These are phyloP conservation scores for Brasilioporus rufonigricans DNA, from an alignment of 768 basidiomycete genomes.

Conservation along the genomic window DNA sequence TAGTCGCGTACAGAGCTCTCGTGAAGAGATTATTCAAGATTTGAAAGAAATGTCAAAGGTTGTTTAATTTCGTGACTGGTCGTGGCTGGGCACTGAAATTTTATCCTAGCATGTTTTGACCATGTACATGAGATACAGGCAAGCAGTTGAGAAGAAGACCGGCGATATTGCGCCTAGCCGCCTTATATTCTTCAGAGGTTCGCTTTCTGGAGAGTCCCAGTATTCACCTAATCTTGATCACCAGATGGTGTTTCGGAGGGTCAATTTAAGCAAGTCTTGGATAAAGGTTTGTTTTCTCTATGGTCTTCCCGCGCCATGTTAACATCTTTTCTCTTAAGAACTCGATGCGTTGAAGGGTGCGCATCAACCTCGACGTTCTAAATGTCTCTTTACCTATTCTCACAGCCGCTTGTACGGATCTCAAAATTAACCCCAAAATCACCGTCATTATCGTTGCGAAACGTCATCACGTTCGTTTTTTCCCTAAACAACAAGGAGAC, in stretches of 20 bases:
- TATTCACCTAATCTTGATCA: slow-evolving; percentile 1
- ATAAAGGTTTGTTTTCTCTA: slow-evolving; percentile 43
- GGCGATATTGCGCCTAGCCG: slow-evolving; percentile 52
- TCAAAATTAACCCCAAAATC: slow-evolving; percentile 61
- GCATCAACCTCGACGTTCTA: slow-evolving; percentile 4
- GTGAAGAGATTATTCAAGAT: slow-evolving; percentile 77
- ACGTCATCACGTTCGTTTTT: slow-evolving; percentile 46
- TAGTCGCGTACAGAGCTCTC: slow-evolving; percentile 62
- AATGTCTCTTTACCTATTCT: slow-evolving; percentile 2
- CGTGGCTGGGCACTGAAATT: slow-evolving; percentile 9
- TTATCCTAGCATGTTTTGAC: slow-evolving; percentile 45
- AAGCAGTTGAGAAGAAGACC: slow-evolving; percentile 48
- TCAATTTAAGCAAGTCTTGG: slow-evolving; percentile 48
- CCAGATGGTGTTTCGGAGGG: slow-evolving; percentile 57
- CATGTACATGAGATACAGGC: slow-evolving; percentile 60
- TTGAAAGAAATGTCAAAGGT: slow-evolving; percentile 65
- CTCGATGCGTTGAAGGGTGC: slow-evolving; percentile 58
- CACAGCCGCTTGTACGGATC: slow-evolving; percentile 59
- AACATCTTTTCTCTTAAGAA: slow-evolving; percentile 39
- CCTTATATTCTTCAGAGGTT: slow-evolving; percentile 76
- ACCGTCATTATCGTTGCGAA: slow-evolving; percentile 83
- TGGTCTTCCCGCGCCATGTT: neutral
- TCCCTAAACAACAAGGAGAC: slow-evolving; percentile 43
- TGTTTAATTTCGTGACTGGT: neutral
- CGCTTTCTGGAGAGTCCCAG: slow-evolving; percentile 1